These are phyloP conservation scores for Arthroderma sp. DNA, from an alignment of 2,329 filamentous ascomycete genomes.

Conservation along the genomic window DNA sequence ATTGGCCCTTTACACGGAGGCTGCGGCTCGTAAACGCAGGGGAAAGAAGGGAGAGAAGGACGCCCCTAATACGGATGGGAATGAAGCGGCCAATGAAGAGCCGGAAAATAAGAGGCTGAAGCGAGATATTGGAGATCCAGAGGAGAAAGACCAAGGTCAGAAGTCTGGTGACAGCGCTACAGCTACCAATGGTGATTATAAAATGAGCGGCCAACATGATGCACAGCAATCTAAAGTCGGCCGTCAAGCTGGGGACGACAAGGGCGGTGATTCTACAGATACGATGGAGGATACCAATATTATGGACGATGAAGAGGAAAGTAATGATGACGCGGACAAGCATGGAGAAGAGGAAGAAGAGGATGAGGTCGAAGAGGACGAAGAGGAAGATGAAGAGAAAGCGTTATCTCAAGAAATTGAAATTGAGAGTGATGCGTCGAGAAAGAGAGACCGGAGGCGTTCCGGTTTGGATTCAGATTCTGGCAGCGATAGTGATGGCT, in stretches of 20 bases:
- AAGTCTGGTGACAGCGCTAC: background rate
- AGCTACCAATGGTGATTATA: background rate
- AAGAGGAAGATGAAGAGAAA: conserved; percentile 13
- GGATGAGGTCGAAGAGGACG: conserved; percentile 5
- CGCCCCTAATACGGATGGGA: conserved; percentile 39
- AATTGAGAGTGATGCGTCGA: background rate
- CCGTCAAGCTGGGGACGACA: background rate
- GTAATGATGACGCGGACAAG: conserved; percentile 14
- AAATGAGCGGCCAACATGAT: background rate
- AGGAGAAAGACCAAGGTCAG: conserved; percentile 9
- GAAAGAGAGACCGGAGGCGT: background rate
- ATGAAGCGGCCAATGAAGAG: conserved; percentile 48
- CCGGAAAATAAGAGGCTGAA: conserved; percentile 13
- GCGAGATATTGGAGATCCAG: conserved; percentile 12
- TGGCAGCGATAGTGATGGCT: conserved; percentile 2
- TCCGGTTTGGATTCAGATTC: background rate
- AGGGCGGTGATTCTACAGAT: background rate
- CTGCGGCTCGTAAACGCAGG: conserved; percentile 22
- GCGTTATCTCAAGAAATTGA: conserved; percentile 1
- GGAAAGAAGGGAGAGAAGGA: conserved; percentile 29
- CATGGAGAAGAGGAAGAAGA: conserved; percentile 14
- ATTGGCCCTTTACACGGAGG: conserved; percentile 35
- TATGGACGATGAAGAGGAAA: conserved; percentile 11
- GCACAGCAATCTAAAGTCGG: no score
- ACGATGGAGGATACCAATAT: conserved; percentile 2